phyloP scores from a whole-genome alignment of 164 flowering plant genomes.

The grape (Vitis vinifera) region ASM3070453v1 NC_081810.1:22439001-22439500 shows the following conservation, averaged over 20 bases:
- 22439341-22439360: neutral
- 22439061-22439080: neutral
- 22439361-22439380: neutral
- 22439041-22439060: neutral
- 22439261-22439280: neutral
- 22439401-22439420: too few species aligned
- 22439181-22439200: conserved; percentile 96
- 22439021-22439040: neutral
- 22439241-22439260: neutral
- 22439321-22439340: neutral
- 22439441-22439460: too few species aligned
- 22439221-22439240: neutral
- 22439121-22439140: conserved; percentile 89
- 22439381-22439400: too few species aligned
- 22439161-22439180: conserved; percentile 85
- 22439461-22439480: too few species aligned
- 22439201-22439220: conserved; percentile 93
- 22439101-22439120: conserved; percentile 75
- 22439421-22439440: too few species aligned
- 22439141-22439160: conserved; percentile 89
- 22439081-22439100: neutral
- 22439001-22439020: too few species aligned
- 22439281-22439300: neutral
- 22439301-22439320: neutral
- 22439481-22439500: too few species aligned